Percentiles rank a stretch among this genome's conserved stretches.
Conservation (phyloP, 2,329 filamentous ascomycete species). For the Sarocladium strictum region DNA sequence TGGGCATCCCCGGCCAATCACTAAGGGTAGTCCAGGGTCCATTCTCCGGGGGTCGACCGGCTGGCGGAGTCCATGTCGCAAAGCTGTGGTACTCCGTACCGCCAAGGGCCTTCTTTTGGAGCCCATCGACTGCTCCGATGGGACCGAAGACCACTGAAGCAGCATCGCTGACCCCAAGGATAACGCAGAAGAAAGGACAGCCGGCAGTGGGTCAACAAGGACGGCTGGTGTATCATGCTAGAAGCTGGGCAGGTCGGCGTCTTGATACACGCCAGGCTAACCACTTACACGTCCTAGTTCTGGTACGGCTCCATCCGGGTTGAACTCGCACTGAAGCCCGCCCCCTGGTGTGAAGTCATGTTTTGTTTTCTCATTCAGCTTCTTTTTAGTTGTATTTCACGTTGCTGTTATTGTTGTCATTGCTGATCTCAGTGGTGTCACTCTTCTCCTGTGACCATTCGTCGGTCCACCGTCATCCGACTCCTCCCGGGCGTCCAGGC, state of each 20-base stretch:
- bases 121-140: neutral
- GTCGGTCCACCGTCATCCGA: no score
- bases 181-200: neutral
- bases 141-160: neutral
- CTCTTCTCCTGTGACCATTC: no score
- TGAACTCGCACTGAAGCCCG: neutral
- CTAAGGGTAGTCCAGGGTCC: neutral
- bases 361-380: neutral
- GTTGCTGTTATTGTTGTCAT: no score
- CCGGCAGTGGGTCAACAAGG: neutral
- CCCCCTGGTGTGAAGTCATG: neutral
- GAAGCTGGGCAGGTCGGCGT: neutral
- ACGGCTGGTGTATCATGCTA: neutral
- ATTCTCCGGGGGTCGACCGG: constrained; percentile 7
- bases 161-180: neutral
- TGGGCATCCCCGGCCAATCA: neutral
- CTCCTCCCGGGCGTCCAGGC: no score
- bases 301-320: neutral
- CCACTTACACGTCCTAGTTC: neutral
- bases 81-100: constrained; percentile 2
- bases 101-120: neutral
- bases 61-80: constrained; percentile 8
- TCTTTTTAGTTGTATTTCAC: no score
- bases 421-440: no score
- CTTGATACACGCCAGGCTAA: neutral